Conservation (phyloP, 2,329 filamentous ascomycete species). For the Monilinia fructicola region DNA sequence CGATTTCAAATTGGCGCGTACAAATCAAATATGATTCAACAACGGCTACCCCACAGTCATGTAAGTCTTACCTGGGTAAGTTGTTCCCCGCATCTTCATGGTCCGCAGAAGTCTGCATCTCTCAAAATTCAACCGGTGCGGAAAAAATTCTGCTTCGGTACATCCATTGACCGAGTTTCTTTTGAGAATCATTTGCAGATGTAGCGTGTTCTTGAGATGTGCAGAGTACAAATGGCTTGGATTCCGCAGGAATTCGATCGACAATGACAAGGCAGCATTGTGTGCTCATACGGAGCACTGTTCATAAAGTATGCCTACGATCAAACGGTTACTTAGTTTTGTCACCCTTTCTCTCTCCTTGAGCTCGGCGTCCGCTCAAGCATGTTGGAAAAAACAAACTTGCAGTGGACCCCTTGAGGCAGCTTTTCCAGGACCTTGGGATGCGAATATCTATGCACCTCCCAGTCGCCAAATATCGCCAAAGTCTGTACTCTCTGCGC, state of each 20-base stretch:
- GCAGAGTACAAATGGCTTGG: slow-evolving; percentile 11
- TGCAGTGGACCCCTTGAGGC: slow-evolving; percentile 52
- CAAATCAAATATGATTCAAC: slow-evolving; percentile 1
- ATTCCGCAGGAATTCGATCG: neutral
- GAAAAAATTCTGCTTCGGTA: slow-evolving; percentile 24
- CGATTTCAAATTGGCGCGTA: neutral
- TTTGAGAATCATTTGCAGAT: neutral
- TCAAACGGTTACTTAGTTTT: slow-evolving; percentile 5
- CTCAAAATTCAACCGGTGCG: slow-evolving; percentile 22
- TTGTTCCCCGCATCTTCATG: slow-evolving; percentile 19
- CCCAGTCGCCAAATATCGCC: slow-evolving; percentile 52
- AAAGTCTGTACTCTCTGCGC: slow-evolving; percentile 44
- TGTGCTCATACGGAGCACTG: neutral
- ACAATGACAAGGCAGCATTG: slow-evolving; percentile 10
- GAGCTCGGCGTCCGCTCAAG: slow-evolving; percentile 23
- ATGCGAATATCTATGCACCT: slow-evolving; percentile 57
- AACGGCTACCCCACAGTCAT: slow-evolving; percentile 18
- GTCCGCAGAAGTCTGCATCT: slow-evolving; percentile 19
- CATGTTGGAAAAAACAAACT: slow-evolving; percentile 56
- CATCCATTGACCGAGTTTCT: slow-evolving; percentile 19
- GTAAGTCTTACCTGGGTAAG: too few species aligned
- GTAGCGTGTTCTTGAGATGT: neutral
- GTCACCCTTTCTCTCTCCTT: slow-evolving; percentile 17
- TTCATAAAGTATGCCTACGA: slow-evolving; percentile 14
- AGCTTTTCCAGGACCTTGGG: slow-evolving; percentile 59